Evolutionary conservation across 2,329 filamentous ascomycete genomes (phyloP), one percentile per base, ranked within the genome.

Genomic region (Herpotrichia juniperi): DNA sequence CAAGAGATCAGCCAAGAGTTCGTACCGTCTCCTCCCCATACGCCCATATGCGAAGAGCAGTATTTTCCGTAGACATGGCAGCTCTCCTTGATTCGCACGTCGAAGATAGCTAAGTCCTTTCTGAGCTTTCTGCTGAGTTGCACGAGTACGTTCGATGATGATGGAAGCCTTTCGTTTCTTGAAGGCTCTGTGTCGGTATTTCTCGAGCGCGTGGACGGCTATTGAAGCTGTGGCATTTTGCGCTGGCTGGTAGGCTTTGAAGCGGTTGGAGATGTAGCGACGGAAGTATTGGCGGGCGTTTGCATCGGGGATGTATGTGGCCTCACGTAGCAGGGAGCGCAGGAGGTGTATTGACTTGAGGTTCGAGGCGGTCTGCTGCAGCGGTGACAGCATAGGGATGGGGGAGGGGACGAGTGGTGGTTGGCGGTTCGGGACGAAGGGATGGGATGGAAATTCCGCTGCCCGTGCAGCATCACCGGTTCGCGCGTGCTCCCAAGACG

Each of bases 281-380:
- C 74, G 75, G 67, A 83, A 75, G 69, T 81, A 83, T 26, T 58
- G 48, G 57, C 80, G 78, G 32, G 83, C 81, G 51, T 76, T 69
- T 1, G 80, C 76, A 62, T 87, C 84, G 24, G 85, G 84, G 32
- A 87, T 79, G 61, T 87, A 87, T 49, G 80, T 79, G 56, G 78
- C 78, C 72, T 87, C 81, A 53, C 85, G 81, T 32, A 87, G 78
- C 9, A 85, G 76, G 21, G 79, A 76, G 43, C 85, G 82, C 57
- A 84, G 76, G 40, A 85, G 70, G 62, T 82, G 79, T 22, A 76
- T 61, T 22, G 74, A 61, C 47, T 60, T 59, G 51, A 58, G 55
- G 10, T 48, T 47, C 21, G 62, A 65, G 19, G 57, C 47, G 47
- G 60, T 43, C 47, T 55, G 52, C 42, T 51, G 47, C 46, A 53